A percentile compares a stretch with the other conserved stretches of the same genome.
Evolutionary conservation across 495 filamentous ascomycete genomes (phyloP).

Genomic region (Trichoderma gamsii): DNA sequence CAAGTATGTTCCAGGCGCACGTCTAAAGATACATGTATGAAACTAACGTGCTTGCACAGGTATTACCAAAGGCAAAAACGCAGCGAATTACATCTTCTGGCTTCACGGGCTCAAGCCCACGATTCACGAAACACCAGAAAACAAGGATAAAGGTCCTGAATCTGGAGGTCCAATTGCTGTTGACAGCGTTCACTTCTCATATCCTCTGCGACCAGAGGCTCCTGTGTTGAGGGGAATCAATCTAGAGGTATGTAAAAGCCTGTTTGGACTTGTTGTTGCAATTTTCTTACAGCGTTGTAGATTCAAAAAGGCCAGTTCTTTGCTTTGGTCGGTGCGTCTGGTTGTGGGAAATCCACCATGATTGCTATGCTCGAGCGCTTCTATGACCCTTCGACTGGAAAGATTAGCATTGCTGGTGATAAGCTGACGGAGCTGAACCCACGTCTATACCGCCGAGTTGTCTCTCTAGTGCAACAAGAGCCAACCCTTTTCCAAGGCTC

Average conservation of each 20-base stretch:
- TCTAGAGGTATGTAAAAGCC: constrained; percentile 34
- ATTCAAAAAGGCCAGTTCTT: constrained; percentile 37
- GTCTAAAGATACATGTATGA: background rate
- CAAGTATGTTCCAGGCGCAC: constrained; percentile 19
- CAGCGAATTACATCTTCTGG: constrained; percentile 45
- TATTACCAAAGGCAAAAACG: constrained; percentile 39
- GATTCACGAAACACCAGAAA: constrained; percentile 33
- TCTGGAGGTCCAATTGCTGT: constrained; percentile 33
- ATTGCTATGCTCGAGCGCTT: constrained; percentile 56
- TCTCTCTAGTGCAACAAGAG: constrained; percentile 39
- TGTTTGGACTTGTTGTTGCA: constrained; percentile 23
- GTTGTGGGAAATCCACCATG: constrained; percentile 53
- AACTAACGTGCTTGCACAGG: constrained; percentile 19
- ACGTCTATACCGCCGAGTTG: constrained; percentile 36
- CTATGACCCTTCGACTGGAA: constrained; percentile 52
- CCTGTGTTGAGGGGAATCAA: constrained; percentile 36
- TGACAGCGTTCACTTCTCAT: constrained; percentile 44
- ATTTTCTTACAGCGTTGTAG: constrained; percentile 40
- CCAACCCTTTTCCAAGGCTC: constrained; percentile 37
- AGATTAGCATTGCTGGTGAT: constrained; percentile 42
- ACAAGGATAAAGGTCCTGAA: constrained; percentile 24
- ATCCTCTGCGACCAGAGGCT: constrained; percentile 35
- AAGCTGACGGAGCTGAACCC: constrained; percentile 34
- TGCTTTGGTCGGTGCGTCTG: constrained; percentile 52
- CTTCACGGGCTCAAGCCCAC: constrained; percentile 29